Conservation (phyloP, 2,329 filamentous ascomycete genomes). For the Monosporascus sp. region DNA sequence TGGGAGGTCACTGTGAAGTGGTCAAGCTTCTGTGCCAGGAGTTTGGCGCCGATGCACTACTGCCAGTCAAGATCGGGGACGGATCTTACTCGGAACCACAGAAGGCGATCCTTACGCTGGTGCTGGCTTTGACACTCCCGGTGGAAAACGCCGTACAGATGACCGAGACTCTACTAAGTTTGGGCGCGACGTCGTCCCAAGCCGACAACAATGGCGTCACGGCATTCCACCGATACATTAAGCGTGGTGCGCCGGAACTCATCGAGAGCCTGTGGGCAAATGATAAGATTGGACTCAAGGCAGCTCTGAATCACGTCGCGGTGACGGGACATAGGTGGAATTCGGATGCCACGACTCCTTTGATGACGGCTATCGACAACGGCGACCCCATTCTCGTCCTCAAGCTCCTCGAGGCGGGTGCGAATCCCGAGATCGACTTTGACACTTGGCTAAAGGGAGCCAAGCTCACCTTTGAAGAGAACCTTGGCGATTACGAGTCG, state of each 20-base stretch:
- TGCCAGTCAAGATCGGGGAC: conserved; percentile 65
- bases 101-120: conserved; percentile 63
- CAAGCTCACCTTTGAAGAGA: conserved; percentile 37
- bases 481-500: conserved; percentile 34
- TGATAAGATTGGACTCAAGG: conserved; percentile 56
- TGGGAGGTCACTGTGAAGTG: conserved; percentile 64
- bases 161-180: conserved; percentile 57
- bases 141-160: conserved; percentile 60
- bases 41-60: conserved; percentile 72
- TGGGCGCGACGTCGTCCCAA: conserved; percentile 70
- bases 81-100: conserved; percentile 42
- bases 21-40: conserved; percentile 65
- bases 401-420: conserved; percentile 61
- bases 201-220: conserved; percentile 63
- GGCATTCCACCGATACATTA: conserved; percentile 60
- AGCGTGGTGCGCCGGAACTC: conserved; percentile 41
- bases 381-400: conserved; percentile 49
- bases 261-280: conserved; percentile 47
- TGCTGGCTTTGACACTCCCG: conserved; percentile 62
- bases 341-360: conserved; percentile 37
- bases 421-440: conserved; percentile 55
- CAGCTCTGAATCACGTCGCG: conserved; percentile 62
- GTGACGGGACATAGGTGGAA: conserved; percentile 32
- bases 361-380: conserved; percentile 55
- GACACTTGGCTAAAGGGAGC: conserved; percentile 59